phyloP scores from a whole-genome alignment of 2,329 filamentous ascomycete genomes.

The Stemphylium beticola region DNA sequence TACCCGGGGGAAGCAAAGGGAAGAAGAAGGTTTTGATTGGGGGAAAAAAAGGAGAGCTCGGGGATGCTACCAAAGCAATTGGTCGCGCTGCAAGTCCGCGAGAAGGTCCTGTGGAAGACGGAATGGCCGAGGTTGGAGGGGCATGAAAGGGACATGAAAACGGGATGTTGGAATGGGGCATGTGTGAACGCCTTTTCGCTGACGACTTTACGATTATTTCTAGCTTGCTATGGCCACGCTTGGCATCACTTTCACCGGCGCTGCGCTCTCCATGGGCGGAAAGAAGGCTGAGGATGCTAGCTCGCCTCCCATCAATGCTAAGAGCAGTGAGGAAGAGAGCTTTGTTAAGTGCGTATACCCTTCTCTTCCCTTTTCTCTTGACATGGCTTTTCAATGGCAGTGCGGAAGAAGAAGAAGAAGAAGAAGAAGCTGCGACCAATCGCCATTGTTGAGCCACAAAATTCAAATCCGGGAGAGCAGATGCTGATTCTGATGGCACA shows the following conservation, averaged over 20 bases:
- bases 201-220: no score
- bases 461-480: no score
- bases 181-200: no score
- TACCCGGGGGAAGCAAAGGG: background rate
- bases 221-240: constrained; percentile 68
- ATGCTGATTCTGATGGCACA: constrained; percentile 8
- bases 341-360: constrained; percentile 70
- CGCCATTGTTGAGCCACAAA: no score
- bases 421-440: no score
- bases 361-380: background rate
- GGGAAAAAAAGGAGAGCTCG: no score
- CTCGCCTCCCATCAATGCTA: constrained; percentile 65
- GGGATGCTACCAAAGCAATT: no score
- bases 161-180: background rate
- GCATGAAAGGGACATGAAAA: background rate
- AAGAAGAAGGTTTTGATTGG: constrained; percentile 22
- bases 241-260: constrained; percentile 41
- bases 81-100: no score
- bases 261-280: constrained; percentile 44
- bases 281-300: constrained; percentile 52
- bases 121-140: no score
- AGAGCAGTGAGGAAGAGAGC: constrained; percentile 71
- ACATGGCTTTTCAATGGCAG: no score
- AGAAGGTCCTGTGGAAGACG: no score
- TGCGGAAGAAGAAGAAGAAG: no score